These are phyloP conservation scores for Polyplosphaeria fusca DNA, from an alignment of 495 filamentous ascomycete genomes.

Conservation along the genomic window DNA sequence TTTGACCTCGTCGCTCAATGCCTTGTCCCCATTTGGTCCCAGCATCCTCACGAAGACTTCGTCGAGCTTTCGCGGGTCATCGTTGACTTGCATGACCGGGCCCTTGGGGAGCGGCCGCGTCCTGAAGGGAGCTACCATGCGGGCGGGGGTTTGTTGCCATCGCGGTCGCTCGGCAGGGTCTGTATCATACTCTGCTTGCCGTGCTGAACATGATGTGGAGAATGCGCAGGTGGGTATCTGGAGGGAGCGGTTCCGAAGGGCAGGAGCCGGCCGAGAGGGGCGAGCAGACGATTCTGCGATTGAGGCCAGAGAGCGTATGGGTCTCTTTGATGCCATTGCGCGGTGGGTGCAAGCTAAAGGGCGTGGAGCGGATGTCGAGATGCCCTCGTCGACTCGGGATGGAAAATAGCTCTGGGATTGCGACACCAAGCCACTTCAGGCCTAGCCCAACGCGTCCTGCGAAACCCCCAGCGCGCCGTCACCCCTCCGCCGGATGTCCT, in stretches of 20 bases:
- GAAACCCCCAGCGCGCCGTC: too few species aligned
- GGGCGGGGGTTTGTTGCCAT: constrained; percentile 77
- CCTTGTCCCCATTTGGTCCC: constrained; percentile 62
- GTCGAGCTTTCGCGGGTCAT: constrained; percentile 68
- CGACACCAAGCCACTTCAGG: too few species aligned
- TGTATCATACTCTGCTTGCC: constrained; percentile 35
- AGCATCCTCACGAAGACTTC: constrained; percentile 68
- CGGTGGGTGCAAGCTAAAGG: too few species aligned
- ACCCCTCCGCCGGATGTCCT: too few species aligned
- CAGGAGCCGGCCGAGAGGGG: not conserved
- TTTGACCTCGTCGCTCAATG: constrained; percentile 86
- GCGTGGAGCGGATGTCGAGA: too few species aligned
- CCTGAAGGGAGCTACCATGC: constrained; percentile 68
- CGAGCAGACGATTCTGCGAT: constrained; percentile 6
- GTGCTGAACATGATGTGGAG: constrained; percentile 23
- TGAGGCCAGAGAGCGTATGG: constrained; percentile 19
- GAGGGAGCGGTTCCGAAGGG: not conserved
- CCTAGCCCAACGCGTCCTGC: too few species aligned
- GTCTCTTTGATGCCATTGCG: constrained; percentile 30
- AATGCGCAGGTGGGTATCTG: constrained; percentile 26
- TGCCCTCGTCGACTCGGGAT: too few species aligned
- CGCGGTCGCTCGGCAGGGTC: constrained; percentile 54
- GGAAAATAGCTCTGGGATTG: too few species aligned
- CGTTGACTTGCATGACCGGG: constrained; percentile 64
- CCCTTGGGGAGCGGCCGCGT: constrained; percentile 40